Base-by-base conservation (phyloP, 2,329 filamentous ascomycete species). In the Alternaria sp. region DNA sequence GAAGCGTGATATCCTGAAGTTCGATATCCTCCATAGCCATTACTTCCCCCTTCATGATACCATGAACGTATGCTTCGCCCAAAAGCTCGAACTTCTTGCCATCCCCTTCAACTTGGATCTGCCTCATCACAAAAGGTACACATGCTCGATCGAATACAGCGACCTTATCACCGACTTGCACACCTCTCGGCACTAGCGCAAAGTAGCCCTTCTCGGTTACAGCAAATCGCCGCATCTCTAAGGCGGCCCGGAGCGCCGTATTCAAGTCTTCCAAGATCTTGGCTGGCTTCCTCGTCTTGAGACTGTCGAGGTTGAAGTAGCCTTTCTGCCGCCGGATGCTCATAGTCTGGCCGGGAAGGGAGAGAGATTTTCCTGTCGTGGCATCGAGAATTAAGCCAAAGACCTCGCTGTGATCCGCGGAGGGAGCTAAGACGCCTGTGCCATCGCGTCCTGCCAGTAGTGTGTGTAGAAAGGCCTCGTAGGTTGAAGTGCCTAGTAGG, bases 21-120 rank as follows among this genome's bases (percentile, higher is more conserved):
- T 34, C 12, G 7, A 61, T 12, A 16, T 66, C 55, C 7, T 61
- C 39, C 54, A 56, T 48, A 7, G 22, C 41, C 56, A 67, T 42
- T 7, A 60, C 63, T 36, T 73, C 67, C 0, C 69, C 68, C 22
- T 67, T 49, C 67, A 69, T 73, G 12, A 72, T 56, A 0, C 69
- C 68, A 43, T 74, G 68, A 14, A 70, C 67, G 51, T 72, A 71
- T 9, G 60, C 51, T 34, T 71, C 70, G 20, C 70, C 70, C 26
- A 73, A 14, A 6, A 73, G 47, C 49, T 68, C 62, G 39, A 64
- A 64, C 7, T 24, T 48, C 16, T 24, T 16, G 3, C 8, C 18
- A 7, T 7, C 22, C 1, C 42, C 20, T 11, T 20, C 24, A 4
- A 28, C 20, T 12, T 18, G 4, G 26, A 20, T 39, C 36, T 26